Evolutionary conservation across 371 early-diverging fungal species (phyloP).

Genomic region (Ordospora pajunii): DNA sequence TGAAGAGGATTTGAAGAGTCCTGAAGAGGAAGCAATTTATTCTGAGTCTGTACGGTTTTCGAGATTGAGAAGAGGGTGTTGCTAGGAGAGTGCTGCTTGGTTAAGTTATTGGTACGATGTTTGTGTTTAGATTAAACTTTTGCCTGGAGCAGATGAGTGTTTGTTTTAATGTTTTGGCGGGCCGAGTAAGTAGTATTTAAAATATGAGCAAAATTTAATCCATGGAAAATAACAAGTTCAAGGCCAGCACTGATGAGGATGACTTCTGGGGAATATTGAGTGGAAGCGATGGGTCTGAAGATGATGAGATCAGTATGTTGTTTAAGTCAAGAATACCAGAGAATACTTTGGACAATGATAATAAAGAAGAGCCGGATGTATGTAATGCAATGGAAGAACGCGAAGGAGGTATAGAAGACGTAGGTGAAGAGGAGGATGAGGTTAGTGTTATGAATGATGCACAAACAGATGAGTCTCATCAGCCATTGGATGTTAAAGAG

Average conservation of each 20-base stretch:
- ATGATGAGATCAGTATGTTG: not conserved
- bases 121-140: slow-evolving; percentile 4
- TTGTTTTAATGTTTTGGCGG: not conserved
- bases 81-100: not conserved
- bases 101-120: not conserved
- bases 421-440: too few relatives aligned
- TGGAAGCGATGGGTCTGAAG: not conserved
- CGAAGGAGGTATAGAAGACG: not conserved
- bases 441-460: not conserved
- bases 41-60: not conserved
- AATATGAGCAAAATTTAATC: slow-evolving; percentile 5
- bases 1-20: slow-evolving; percentile 45
- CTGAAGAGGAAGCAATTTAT: slow-evolving; percentile 15
- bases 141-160: not conserved
- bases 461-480: not conserved
- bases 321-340: not conserved
- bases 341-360: not conserved
- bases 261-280: slow-evolving; percentile 2
- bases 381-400: not conserved
- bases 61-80: not conserved
- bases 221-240: not conserved
- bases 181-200: not conserved
- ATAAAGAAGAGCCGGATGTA: not conserved
- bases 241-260: not conserved
- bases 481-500: too few relatives aligned